phyloP scores from a whole-genome alignment of 768 basidiomycete species.

The Sporobolomyces pararoseus region DNA sequence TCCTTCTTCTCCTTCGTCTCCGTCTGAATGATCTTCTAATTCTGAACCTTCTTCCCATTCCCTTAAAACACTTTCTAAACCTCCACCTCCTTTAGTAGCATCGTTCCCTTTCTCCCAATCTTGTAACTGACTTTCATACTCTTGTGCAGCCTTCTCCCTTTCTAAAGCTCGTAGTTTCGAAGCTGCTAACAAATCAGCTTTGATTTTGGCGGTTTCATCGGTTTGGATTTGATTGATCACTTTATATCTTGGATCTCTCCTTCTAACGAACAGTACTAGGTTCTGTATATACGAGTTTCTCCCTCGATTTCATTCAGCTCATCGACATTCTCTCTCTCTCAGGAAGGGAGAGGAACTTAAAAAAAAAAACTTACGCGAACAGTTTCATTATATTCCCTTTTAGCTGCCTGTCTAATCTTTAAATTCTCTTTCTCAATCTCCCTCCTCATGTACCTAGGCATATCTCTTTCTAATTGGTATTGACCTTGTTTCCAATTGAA shows the following conservation, averaged over 20 bases:
- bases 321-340: constrained; percentile 42
- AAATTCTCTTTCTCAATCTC: constrained; percentile 96
- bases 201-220: constrained; percentile 45
- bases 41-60: constrained; percentile 47
- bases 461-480: constrained; percentile 78
- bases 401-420: constrained; percentile 78
- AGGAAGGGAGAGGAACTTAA: neutral
- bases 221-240: constrained; percentile 51
- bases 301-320: neutral
- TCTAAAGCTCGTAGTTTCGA: constrained; percentile 47
- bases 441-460: constrained; percentile 79
- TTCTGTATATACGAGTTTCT: constrained; percentile 56
- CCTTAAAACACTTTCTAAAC: constrained; percentile 42
- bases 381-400: constrained; percentile 87
- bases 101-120: constrained; percentile 91
- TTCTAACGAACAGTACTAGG: constrained; percentile 61
- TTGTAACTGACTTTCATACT: constrained; percentile 66
- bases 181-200: constrained; percentile 48
- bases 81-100: no score
- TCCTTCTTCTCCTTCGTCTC: constrained; percentile 64
- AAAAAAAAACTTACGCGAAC: constrained; percentile 61
- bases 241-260: constrained; percentile 46
- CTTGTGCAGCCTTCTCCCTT: constrained; percentile 48
- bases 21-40: constrained; percentile 55
- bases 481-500: constrained; percentile 83